Conservation (phyloP, 1,284 basidiomycete genomes). For the Caloboletus inedulis region DNA sequence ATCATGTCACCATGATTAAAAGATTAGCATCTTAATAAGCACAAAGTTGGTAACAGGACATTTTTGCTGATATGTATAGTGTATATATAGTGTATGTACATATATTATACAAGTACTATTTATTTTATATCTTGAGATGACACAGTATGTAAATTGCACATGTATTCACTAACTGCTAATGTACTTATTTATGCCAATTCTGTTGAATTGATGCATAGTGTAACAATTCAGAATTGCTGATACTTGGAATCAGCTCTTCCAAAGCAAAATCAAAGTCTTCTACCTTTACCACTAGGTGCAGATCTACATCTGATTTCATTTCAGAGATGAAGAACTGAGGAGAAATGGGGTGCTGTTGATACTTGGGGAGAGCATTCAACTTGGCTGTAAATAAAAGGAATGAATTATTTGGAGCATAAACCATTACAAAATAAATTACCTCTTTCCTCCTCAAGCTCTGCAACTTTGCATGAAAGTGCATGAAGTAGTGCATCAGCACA, state of each 20-base stretch:
- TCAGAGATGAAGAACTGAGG: slow-evolving; percentile 92
- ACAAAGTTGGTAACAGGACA: too few relatives aligned
- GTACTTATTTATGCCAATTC: slow-evolving; percentile 14
- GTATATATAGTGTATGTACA: too few relatives aligned
- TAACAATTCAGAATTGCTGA: slow-evolving; percentile 85
- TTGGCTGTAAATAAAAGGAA: slow-evolving; percentile 36
- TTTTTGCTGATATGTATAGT: too few relatives aligned
- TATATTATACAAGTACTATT: too few relatives aligned
- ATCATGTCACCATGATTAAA: too few relatives aligned
- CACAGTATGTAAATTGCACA: neutral
- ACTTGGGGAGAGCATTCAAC: slow-evolving; percentile 45
- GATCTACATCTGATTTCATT: slow-evolving; percentile 72
- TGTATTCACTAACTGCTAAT: neutral
- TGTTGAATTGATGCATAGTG: slow-evolving; percentile 57
- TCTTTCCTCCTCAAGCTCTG: slow-evolving; percentile 72
- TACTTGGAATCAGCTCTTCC: slow-evolving; percentile 77
- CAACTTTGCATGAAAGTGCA: slow-evolving; percentile 89
- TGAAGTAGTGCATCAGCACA: slow-evolving; percentile 96
- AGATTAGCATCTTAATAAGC: too few relatives aligned
- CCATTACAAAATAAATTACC: slow-evolving; percentile 35
- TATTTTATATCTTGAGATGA: too few relatives aligned
- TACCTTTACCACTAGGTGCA: slow-evolving; percentile 70
- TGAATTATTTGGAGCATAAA: neutral
- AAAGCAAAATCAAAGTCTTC: slow-evolving; percentile 81
- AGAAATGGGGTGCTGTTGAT: slow-evolving; percentile 72